Percentiles rank a stretch among this genome's conserved stretches.
These are phyloP conservation scores for Haplographium delicatum DNA, from an alignment of 495 filamentous ascomycete genomes.

Conservation along the genomic window DNA sequence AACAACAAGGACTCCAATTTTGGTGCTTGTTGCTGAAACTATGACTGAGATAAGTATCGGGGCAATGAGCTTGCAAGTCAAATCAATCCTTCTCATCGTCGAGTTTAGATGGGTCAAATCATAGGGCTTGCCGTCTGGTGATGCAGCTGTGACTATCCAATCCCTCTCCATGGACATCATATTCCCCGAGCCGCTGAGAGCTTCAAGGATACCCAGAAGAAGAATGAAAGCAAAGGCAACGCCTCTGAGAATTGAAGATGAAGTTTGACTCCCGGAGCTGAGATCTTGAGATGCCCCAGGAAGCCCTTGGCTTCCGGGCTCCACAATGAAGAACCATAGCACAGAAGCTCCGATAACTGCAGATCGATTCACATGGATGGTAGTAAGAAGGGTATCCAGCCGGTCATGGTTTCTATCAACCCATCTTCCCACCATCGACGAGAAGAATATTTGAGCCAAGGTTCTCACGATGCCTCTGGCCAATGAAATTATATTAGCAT, in stretches of 20 bases:
- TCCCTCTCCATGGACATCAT: conserved; percentile 61
- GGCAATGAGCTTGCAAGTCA: conserved; percentile 64
- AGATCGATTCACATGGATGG: conserved; percentile 41
- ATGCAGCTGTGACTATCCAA: conserved; percentile 48
- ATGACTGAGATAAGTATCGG: conserved; percentile 54
- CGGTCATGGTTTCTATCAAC: conserved; percentile 36
- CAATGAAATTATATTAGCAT: neutral
- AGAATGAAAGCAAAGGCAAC: conserved; percentile 39
- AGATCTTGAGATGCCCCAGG: neutral
- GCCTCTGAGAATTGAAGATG: conserved; percentile 21
- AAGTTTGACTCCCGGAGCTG: conserved; percentile 4
- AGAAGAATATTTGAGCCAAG: conserved; percentile 33
- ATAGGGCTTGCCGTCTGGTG: conserved; percentile 28
- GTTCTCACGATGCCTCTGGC: conserved; percentile 32
- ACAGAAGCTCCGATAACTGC: conserved; percentile 45
- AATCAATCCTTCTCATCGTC: conserved; percentile 65
- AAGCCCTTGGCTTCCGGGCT: neutral
- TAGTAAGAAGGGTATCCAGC: conserved; percentile 34
- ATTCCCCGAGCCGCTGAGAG: conserved; percentile 48
- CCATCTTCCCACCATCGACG: conserved; percentile 42
- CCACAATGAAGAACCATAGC: conserved; percentile 39
- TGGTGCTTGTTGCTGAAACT: conserved; percentile 33
- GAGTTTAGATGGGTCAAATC: conserved; percentile 50
- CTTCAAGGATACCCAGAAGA: conserved; percentile 53
- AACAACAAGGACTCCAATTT: conserved; percentile 44